Evolutionary conservation across 768 basidiomycete genomes (phyloP), one percentile per base, ranked within the genome.

Genomic region (Psilocybe cyanescens): DNA sequence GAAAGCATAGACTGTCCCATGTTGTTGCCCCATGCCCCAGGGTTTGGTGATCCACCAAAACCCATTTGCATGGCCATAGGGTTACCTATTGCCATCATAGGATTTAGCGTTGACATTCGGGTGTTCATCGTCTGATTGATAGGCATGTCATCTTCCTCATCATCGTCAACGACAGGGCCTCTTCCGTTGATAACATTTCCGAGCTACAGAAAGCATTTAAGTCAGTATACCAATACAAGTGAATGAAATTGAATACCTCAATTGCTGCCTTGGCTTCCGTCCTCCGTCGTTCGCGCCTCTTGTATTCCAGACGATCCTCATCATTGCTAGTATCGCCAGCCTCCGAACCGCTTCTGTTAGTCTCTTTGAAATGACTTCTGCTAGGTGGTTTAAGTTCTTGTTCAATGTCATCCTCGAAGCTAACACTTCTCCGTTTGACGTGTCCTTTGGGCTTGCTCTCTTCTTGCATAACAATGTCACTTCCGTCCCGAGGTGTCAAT

Each of bases 141-240:
- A 29, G 81, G 81, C 53, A 80, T 59, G 67, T 84, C 80, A 55
- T 84, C 24, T 24, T 24, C 80, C 51, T 83, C 82, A 44, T 83
- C 82, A 19, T 86, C 81, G 48, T 81, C 81, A 51, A 84, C 75
- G 45, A 87, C 70, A 2, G 90, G 88, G 16, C 86, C 87, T 35
- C 80, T 86, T 5, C 93, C 91, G 70, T 95, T 93, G 68, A 94
- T 86, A 50, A 92, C 89, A 63, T 93, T 92, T n/a, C 94, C 92
- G 41, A 94, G 86, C 94, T 94, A 68, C 24, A 24, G 24, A 49
- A 52, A 37, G 58, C 64, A 60, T 33, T n/a, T 51, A 58, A 58
- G 49, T 61, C 16, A 61, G 64, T 62, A 33, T 55, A 58, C n/a
- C 8, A 12, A 14, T 46, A 58, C 46, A 17, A 57, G 60, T 1